Evolutionary conservation across 345 rosid genomes (phyloP).

Genomic region (Salix koriyanagi): DNA sequence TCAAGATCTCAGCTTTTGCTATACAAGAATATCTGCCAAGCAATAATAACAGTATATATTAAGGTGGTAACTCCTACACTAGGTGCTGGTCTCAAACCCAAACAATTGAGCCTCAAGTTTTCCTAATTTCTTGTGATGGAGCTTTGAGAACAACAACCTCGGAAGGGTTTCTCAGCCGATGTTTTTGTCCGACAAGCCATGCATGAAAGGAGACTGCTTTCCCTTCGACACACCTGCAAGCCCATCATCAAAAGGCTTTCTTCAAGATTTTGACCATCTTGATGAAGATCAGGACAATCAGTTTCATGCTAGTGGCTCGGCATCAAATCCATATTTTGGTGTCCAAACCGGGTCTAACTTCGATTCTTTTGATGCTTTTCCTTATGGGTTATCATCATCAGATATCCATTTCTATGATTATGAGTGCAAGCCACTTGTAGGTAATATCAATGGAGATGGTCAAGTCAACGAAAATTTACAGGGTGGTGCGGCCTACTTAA

Average conservation of each 20-base stretch:
- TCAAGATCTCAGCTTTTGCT: not conserved
- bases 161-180: not conserved
- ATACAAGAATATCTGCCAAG: not conserved
- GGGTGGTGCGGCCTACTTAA: slow-evolving; percentile 10
- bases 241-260: slow-evolving; percentile 29
- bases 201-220: slow-evolving; percentile 30
- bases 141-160: not conserved
- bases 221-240: slow-evolving; percentile 28
- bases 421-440: slow-evolving; percentile 55
- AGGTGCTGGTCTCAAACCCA: not conserved
- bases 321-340: slow-evolving; percentile 39
- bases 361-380: slow-evolving; percentile 45
- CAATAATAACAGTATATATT: not conserved
- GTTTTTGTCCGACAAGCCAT: slow-evolving; percentile 2
- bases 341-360: slow-evolving; percentile 29
- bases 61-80: not conserved
- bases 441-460: slow-evolving; percentile 4
- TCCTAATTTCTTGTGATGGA: slow-evolving; percentile 1
- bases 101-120: not conserved
- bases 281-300: slow-evolving; percentile 24
- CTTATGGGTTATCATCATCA: slow-evolving; percentile 33
- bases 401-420: slow-evolving; percentile 35
- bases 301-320: slow-evolving; percentile 38
- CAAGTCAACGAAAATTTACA: slow-evolving; percentile 52
- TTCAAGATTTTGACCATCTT: slow-evolving; percentile 56